Evolutionary conservation across 202 grass and related monocot species (phyloP).

Genomic region (Bolboschoenoplectus hybrid): DNA sequence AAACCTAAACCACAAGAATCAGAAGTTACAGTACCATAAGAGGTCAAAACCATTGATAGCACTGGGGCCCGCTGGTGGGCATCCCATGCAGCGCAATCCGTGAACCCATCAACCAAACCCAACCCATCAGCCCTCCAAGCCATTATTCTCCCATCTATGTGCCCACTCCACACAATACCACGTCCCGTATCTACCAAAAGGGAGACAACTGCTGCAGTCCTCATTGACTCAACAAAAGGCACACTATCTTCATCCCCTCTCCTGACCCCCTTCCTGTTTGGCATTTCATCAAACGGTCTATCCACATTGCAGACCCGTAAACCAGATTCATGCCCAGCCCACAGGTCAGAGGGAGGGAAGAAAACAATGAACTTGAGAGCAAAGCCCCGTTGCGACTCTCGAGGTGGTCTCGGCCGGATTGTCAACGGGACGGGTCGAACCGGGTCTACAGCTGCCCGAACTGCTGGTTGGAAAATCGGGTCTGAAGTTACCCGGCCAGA

Average conservation of each 20-base stretch:
- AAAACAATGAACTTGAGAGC: constrained; percentile 63
- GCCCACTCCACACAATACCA: constrained; percentile 78
- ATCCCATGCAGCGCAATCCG: constrained; percentile 62
- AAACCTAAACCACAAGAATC: constrained; percentile 11
- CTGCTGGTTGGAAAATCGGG: constrained; percentile 46
- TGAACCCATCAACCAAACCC: constrained; percentile 30
- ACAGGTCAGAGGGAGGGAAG: constrained; percentile 49
- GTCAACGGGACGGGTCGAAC: constrained; percentile 65
- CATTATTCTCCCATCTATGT: constrained; percentile 65
- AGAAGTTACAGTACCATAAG: constrained; percentile 53
- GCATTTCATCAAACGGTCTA: constrained; percentile 49
- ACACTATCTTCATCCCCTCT: constrained; percentile 72
- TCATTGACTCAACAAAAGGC: constrained; percentile 62
- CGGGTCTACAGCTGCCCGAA: constrained; percentile 40
- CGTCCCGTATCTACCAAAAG: constrained; percentile 52
- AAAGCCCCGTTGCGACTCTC: constrained; percentile 59
- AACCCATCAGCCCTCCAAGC: constrained; percentile 50
- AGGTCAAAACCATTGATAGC: constrained; percentile 64
- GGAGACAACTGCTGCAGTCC: constrained; percentile 51
- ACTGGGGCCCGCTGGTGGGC: constrained; percentile 61
- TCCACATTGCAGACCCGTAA: constrained; percentile 68
- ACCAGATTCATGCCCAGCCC: constrained; percentile 67
- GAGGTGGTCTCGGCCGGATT: constrained; percentile 66
- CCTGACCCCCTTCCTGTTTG: constrained; percentile 28
- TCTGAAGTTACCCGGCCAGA: constrained; percentile 20